Evolutionary conservation across 2,329 filamentous ascomycete species (phyloP).

Genomic region (Blumeriella jaapii): DNA sequence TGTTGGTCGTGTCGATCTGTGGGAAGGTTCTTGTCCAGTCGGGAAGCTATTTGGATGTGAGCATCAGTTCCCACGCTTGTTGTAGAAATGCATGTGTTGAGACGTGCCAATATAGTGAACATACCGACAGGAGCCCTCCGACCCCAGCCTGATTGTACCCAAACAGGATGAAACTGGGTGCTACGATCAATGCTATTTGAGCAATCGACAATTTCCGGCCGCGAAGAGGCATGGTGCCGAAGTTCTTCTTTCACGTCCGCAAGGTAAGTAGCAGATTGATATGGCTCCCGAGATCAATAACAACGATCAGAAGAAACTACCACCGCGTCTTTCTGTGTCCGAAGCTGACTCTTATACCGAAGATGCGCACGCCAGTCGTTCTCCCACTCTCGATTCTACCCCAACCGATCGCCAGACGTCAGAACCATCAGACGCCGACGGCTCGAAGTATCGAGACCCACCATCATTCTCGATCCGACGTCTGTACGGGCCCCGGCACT

Average conservation of each 20-base stretch:
- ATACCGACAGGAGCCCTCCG: constrained; percentile 27
- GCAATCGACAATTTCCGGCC: constrained; percentile 13
- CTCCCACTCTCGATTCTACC: neutral
- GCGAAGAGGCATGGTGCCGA: constrained; percentile 7
- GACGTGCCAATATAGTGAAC: neutral
- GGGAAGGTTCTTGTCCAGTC: constrained; percentile 29
- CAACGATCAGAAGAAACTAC: too few relatives aligned
- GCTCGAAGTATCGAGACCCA: too few relatives aligned
- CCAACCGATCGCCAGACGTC: neutral
- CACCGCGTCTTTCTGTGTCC: too few relatives aligned
- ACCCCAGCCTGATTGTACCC: constrained; percentile 32
- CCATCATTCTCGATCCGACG: too few relatives aligned
- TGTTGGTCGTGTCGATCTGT: constrained; percentile 30
- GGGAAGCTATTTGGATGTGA: constrained; percentile 3
- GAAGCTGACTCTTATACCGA: neutral
- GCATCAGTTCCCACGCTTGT: neutral
- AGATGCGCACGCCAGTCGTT: neutral
- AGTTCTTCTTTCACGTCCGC: too few relatives aligned
- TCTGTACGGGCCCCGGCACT: too few relatives aligned
- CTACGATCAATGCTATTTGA: constrained; percentile 33
- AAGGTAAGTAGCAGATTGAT: too few relatives aligned
- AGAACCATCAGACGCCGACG: neutral
- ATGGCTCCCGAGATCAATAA: too few relatives aligned
- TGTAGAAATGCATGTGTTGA: too few relatives aligned
- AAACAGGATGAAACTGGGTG: constrained; percentile 32